Evolutionary conservation across 2,329 filamentous ascomycete species (phyloP), one percentile per base, ranked within the genome.

Genomic region (Dothideomycetes sp.): DNA sequence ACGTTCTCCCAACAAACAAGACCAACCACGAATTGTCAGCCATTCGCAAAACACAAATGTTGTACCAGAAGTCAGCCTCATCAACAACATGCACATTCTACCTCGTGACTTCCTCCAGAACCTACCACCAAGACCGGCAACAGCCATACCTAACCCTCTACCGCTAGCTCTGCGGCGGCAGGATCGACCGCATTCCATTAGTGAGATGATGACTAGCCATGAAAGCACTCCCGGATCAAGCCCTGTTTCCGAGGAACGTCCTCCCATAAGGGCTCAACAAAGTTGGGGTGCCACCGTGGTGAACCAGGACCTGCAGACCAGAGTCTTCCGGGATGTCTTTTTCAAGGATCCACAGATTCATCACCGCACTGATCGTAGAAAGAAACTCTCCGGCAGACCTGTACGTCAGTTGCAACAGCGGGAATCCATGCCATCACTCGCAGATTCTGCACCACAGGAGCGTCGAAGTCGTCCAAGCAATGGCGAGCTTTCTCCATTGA

Each of bases 11-110:
- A 46, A 35, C 15, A 37, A 39, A 19, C 42, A 36, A 22, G 58
- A 64, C 27, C 55, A 63, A 31, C 66, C 65, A 34, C 63, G 77
- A 35, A 68, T 79, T 35, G 71, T 81, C 45, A 80, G 77, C 53
- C 87, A 94, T 57, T 93, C 85, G 10, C 72, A 94, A 19, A 72
- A 94, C 41, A 73, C 75, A 27, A 73, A 77, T 24, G 75, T 81
- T 16, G 48, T 94, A 19, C 88, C 89, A 2, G 89, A 91, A 31
- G 89, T 96, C 34, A 86, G 91, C 0, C 86, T 95, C 45, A 84
- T 89, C 53, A 88, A 95, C 57, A 96, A 96, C 56, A 77, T 82
- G 47, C 89, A 96, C 55, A 94, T 96, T 43, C 78, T 95, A 31
- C 89, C 89, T 1, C 78, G 85, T 34, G 84, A 84, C 52, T 70